Evolutionary conservation across 2,329 filamentous ascomycete genomes (phyloP).

Genomic region (Neonectria faginata): DNA sequence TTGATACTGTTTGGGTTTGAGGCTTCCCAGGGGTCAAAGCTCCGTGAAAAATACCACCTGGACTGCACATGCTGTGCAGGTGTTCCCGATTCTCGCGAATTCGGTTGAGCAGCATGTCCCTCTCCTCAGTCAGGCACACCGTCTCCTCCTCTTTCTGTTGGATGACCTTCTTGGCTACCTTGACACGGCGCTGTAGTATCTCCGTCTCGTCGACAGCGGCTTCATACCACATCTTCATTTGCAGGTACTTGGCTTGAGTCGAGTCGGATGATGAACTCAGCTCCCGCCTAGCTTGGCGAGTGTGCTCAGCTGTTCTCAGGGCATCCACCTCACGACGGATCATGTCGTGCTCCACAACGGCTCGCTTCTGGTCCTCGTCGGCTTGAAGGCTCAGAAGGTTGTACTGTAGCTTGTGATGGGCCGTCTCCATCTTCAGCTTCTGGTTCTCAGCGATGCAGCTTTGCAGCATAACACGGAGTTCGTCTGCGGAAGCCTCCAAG

Average conservation of each 20-base stretch:
- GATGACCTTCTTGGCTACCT: slow-evolving; percentile 81
- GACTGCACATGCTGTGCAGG: slow-evolving; percentile 81
- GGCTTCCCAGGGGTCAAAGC: slow-evolving; percentile 70
- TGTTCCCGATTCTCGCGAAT: slow-evolving; percentile 93
- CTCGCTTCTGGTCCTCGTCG: slow-evolving; percentile 85
- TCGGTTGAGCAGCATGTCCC: slow-evolving; percentile 80
- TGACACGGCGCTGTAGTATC: slow-evolving; percentile 71
- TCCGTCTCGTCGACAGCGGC: slow-evolving; percentile 75
- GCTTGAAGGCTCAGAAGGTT: slow-evolving; percentile 87
- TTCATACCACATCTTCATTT: slow-evolving; percentile 76
- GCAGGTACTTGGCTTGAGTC: slow-evolving; percentile 65
- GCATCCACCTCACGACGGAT: slow-evolving; percentile 89
- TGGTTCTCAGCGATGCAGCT: slow-evolving; percentile 67
- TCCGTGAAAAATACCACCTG: slow-evolving; percentile 74
- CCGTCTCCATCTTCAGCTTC: slow-evolving; percentile 80
- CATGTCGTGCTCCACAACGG: slow-evolving; percentile 92
- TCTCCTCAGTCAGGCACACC: slow-evolving; percentile 77
- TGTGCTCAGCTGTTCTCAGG: slow-evolving; percentile 78
- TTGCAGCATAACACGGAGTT: slow-evolving; percentile 68
- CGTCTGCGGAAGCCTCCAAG: slow-evolving; percentile 63
- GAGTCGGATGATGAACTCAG: slow-evolving; percentile 64
- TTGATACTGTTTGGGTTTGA: slow-evolving; percentile 51
- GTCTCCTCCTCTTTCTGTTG: slow-evolving; percentile 82
- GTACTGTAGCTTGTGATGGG: slow-evolving; percentile 92
- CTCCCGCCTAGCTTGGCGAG: slow-evolving; percentile 69